A percentile compares a stretch with the other conserved stretches of the same genome.
Conservation (phyloP, 441 rosid species). For the Gossypium davidsonii region DNA sequence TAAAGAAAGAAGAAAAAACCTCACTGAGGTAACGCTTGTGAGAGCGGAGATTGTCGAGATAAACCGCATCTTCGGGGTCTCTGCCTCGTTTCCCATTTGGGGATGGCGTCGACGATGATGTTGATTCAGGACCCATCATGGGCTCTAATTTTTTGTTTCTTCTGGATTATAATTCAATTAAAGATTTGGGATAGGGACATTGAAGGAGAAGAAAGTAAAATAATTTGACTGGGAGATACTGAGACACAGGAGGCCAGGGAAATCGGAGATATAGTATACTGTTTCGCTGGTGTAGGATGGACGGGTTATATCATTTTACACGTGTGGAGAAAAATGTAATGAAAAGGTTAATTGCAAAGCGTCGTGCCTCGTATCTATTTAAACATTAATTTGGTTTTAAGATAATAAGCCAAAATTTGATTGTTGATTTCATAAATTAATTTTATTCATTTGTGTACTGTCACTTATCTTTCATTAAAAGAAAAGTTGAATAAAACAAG, state of each 20-base stretch:
- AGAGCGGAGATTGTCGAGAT: slow-evolving; percentile 80
- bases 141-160: not conserved
- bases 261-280: not conserved
- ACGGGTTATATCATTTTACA: not conserved
- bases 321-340: not conserved
- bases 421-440: not conserved
- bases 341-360: not conserved
- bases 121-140: slow-evolving; percentile 43
- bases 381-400: not conserved
- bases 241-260: not conserved
- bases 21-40: slow-evolving; percentile 94
- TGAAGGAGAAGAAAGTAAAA: not conserved
- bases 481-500: not conserved
- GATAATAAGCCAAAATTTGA: not conserved
- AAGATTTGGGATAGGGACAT: not conserved
- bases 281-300: not conserved
- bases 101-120: slow-evolving; percentile 43
- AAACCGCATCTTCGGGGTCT: slow-evolving; percentile 88
- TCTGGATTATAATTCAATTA: not conserved
- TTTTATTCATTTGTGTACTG: not conserved
- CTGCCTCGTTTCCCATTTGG: slow-evolving; percentile 68
- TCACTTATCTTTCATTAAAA: not conserved
- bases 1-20: slow-evolving; percentile 25
- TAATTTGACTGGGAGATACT: not conserved
- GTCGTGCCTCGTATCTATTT: not conserved